These are phyloP conservation scores for Bimuria novae-zelandiae DNA, from an alignment of 2,329 filamentous ascomycete genomes.

Conservation along the genomic window DNA sequence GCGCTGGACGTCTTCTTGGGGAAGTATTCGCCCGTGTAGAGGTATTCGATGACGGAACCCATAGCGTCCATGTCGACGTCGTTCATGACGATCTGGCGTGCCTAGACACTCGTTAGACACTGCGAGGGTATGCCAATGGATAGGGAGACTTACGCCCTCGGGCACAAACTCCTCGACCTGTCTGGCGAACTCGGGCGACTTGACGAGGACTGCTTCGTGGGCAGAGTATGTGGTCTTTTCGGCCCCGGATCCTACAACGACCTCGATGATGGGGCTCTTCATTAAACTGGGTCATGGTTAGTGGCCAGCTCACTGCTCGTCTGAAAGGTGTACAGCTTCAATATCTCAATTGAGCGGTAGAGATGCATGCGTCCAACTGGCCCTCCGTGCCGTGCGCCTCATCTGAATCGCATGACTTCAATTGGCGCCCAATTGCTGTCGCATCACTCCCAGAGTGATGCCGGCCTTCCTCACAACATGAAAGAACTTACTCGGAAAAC, in stretches of 20 bases:
- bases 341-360: neutral
- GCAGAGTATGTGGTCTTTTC: conserved; percentile 69
- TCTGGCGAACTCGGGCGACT: conserved; percentile 75
- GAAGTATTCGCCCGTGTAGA: conserved; percentile 88
- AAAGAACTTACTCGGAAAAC: conserved; percentile 51
- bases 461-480: neutral
- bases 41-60: conserved; percentile 79
- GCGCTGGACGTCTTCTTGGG: conserved; percentile 64
- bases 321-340: neutral
- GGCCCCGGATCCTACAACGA: conserved; percentile 57
- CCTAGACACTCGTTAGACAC: conserved; percentile 42
- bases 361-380: too few relatives aligned
- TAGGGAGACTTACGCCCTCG: conserved; percentile 60
- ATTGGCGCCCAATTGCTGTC: neutral
- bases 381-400: too few relatives aligned
- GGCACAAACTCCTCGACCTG: conserved; percentile 65
- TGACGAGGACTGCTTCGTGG: conserved; percentile 75
- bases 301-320: neutral
- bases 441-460: neutral
- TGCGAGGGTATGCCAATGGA: neutral
- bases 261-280: conserved; percentile 54
- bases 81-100: conserved; percentile 70
- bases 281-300: conserved; percentile 46
- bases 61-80: conserved; percentile 73
- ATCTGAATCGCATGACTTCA: neutral